Percentiles rank a stretch among this genome's conserved stretches.
Evolutionary conservation across 805 yeast species (phyloP).

Genomic region (Sugiyamaella boreocaroliniensis): DNA sequence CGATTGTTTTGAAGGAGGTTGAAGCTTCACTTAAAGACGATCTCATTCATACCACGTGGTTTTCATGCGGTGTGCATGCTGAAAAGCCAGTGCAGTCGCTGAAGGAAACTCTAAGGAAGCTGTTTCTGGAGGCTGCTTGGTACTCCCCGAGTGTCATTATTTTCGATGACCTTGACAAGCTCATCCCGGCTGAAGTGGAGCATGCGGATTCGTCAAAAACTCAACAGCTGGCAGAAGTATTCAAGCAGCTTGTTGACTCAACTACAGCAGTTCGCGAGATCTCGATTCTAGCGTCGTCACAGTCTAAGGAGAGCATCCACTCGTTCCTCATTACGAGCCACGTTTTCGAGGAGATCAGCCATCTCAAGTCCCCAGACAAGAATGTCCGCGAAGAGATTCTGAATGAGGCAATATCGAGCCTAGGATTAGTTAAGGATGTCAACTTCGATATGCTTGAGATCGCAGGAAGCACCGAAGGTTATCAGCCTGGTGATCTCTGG

Average conservation of each 20-base stretch:
- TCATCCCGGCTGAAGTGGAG: constrained; percentile 60
- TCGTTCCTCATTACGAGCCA: constrained; percentile 58
- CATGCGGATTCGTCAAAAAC: constrained; percentile 56
- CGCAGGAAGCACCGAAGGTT: constrained; percentile 76
- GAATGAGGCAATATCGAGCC: constrained; percentile 34
- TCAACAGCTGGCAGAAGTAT: constrained; percentile 56
- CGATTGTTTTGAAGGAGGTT: constrained; percentile 45
- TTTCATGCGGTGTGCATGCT: constrained; percentile 50
- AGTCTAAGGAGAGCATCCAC: constrained; percentile 60
- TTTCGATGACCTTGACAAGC: constrained; percentile 69
- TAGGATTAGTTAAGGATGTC: constrained; percentile 33
- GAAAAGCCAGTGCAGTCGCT: constrained; percentile 45
- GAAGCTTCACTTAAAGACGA: constrained; percentile 32
- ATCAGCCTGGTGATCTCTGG: constrained; percentile 74
- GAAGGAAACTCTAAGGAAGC: constrained; percentile 39
- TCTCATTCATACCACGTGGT: constrained; percentile 42
- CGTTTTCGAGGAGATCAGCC: constrained; percentile 55
- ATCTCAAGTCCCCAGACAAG: constrained; percentile 64
- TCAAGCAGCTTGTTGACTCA: constrained; percentile 43
- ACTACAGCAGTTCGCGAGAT: constrained; percentile 39
- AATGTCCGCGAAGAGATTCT: constrained; percentile 47
- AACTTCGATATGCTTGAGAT: constrained; percentile 45
- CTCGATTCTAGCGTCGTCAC: constrained; percentile 55
- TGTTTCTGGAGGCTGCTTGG: constrained; percentile 59
- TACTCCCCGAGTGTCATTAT: constrained; percentile 67